Conservation (phyloP, 2,329 filamentous ascomycete species). For the Aaosphaeria pasadenensis region DNA sequence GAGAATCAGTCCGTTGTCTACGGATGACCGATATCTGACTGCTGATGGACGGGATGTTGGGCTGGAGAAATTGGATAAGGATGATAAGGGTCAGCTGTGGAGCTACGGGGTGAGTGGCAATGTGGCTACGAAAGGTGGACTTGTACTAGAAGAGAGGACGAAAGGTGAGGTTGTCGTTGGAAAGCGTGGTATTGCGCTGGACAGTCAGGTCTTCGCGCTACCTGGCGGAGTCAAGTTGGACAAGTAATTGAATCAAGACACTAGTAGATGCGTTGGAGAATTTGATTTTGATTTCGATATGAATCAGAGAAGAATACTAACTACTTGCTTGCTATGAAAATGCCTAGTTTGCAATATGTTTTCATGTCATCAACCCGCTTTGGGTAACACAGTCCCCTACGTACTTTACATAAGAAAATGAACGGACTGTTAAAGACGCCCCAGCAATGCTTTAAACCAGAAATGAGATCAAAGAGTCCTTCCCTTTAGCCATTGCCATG, state of each 20-base stretch:
- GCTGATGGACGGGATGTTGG: slow-evolving; percentile 13
- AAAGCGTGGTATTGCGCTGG: slow-evolving; percentile 37
- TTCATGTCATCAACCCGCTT: neutral
- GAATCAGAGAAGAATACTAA: neutral
- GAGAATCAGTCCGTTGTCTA: slow-evolving; percentile 38
- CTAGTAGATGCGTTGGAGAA: neutral
- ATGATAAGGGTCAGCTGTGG: slow-evolving; percentile 38
- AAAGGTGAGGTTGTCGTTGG: slow-evolving; percentile 16
- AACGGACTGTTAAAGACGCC: too few species aligned
- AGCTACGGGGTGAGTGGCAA: slow-evolving; percentile 45
- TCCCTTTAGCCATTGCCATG: too few species aligned
- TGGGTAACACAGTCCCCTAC: neutral
- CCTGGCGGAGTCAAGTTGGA: slow-evolving; percentile 39
- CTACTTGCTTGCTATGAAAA: neutral
- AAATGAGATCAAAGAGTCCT: too few species aligned
- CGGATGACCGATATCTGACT: slow-evolving; percentile 30
- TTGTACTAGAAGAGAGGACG: slow-evolving; percentile 41
- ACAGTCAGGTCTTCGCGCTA: slow-evolving; percentile 48
- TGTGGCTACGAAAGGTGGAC: slow-evolving; percentile 32
- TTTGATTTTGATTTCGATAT: neutral
- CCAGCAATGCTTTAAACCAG: too few species aligned
- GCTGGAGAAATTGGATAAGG: slow-evolving; percentile 10
- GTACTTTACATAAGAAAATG: neutral
- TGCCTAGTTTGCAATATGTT: neutral
- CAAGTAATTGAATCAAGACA: neutral